phyloP scores from a whole-genome alignment of 306 rosid genomes.

The Vigna trinervia region DNA sequence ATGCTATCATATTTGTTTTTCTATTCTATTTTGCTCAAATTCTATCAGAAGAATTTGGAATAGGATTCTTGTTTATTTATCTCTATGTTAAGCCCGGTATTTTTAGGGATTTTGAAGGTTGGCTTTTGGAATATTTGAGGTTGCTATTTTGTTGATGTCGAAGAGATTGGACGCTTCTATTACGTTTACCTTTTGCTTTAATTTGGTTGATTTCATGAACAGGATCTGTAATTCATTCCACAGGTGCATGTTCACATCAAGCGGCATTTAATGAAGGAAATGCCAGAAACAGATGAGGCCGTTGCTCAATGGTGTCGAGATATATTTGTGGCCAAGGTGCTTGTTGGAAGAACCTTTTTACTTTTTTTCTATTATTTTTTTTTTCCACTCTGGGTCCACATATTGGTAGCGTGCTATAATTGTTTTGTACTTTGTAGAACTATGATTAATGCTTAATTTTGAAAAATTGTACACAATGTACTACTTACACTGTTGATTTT shows the following conservation, averaged over 20 bases:
- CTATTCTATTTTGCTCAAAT: background rate
- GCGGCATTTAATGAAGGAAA: slow-evolving; percentile 81
- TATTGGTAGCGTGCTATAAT: background rate
- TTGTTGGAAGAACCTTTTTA: slow-evolving; percentile 9
- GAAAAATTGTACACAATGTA: background rate
- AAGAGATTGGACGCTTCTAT: background rate
- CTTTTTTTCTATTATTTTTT: background rate
- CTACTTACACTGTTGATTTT: background rate
- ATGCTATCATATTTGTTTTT: background rate
- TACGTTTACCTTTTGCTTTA: background rate
- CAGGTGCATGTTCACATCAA: slow-evolving; percentile 95
- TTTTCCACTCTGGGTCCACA: background rate
- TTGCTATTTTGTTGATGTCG: background rate
- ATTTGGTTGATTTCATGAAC: slow-evolving; percentile 17
- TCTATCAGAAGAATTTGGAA: background rate
- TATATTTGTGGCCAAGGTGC: slow-evolving; percentile 79
- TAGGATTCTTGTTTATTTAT: background rate
- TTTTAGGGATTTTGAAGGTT: background rate
- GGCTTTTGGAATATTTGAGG: background rate
- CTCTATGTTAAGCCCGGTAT: slow-evolving; percentile 11
- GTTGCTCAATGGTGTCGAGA: slow-evolving; percentile 98
- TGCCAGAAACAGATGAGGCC: slow-evolving; percentile 91
- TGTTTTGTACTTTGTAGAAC: slow-evolving; percentile 7
- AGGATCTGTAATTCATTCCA: slow-evolving; percentile 1
- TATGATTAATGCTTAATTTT: slow-evolving; percentile 2